Percentiles rank a stretch among this genome's conserved stretches.
Conservation (phyloP, 371 early-diverging fungal genomes). For the Mortierella sp. region DNA sequence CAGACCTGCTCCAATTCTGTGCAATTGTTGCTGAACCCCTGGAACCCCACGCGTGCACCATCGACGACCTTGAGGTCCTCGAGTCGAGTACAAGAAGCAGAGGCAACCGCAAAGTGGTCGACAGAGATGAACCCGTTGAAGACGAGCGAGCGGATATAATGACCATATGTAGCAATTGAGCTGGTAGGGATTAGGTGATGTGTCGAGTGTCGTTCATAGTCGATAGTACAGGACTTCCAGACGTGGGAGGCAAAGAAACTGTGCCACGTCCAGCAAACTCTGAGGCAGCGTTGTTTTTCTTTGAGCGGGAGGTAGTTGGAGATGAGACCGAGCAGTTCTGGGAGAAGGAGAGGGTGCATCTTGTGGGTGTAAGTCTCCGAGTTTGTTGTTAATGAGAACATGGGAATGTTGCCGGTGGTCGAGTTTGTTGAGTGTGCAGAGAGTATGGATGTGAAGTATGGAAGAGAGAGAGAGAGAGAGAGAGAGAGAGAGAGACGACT, state of each 20-base stretch:
- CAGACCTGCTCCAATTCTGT: neutral
- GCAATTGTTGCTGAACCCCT: neutral
- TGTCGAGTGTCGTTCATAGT: neutral
- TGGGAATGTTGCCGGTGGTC: neutral
- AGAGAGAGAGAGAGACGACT: too few species aligned
- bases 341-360: neutral
- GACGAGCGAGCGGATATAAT: neutral
- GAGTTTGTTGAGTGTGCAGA: neutral
- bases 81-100: neutral
- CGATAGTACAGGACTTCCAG: neutral
- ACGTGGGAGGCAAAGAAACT: neutral
- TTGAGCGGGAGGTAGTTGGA: neutral
- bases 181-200: neutral
- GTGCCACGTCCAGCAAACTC: slow-evolving; percentile 4
- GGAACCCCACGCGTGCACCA: neutral
- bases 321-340: slow-evolving; percentile 1
- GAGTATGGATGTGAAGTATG: too few species aligned
- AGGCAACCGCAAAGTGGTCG: neutral
- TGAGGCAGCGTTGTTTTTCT: neutral
- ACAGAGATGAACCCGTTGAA: neutral
- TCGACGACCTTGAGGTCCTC: neutral
- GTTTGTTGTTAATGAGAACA: neutral
- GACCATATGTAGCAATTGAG: neutral
- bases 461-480: neutral
- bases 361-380: neutral